Evolutionary conservation across 768 basidiomycete species (phyloP).

Genomic region (Pisolithus orientalis): DNA sequence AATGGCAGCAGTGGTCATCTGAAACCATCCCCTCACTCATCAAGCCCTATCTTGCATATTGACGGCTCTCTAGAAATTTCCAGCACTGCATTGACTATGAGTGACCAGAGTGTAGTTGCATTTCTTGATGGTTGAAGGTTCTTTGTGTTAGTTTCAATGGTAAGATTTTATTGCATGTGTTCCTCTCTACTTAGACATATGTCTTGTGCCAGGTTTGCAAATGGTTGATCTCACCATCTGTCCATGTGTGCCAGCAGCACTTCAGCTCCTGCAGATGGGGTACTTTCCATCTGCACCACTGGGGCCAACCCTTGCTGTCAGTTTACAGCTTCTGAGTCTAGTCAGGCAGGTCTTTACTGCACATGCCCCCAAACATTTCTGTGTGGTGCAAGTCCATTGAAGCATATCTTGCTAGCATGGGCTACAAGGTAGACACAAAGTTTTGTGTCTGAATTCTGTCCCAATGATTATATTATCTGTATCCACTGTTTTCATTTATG

Average conservation of each 20-base stretch:
- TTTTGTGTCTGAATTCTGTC: constrained; percentile 2
- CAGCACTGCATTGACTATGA: background rate
- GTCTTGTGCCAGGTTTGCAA: background rate
- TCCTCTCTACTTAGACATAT: background rate
- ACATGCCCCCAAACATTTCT: constrained; percentile 20
- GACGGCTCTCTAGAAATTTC: too few relatives aligned
- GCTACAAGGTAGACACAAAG: constrained; percentile 15
- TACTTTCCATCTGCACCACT: constrained; percentile 25
- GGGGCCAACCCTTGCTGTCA: constrained; percentile 26
- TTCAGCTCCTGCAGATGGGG: constrained; percentile 19
- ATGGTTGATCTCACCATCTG: background rate
- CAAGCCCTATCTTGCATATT: too few relatives aligned
- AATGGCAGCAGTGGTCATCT: too few relatives aligned
- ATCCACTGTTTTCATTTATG: too few relatives aligned
- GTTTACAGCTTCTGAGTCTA: constrained; percentile 26
- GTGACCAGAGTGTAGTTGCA: background rate
- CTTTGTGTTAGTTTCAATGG: background rate
- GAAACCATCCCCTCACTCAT: too few relatives aligned
- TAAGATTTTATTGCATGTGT: background rate
- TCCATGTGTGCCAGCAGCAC: constrained; percentile 4
- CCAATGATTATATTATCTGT: too few relatives aligned
- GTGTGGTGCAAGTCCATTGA: constrained; percentile 24
- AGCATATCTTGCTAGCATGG: constrained; percentile 11
- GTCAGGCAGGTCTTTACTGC: constrained; percentile 19
- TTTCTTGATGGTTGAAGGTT: background rate